A percentile compares a stretch with the other conserved stretches of the same genome.
These are phyloP conservation scores for Alternaria panax DNA, from an alignment of 2,329 filamentous ascomycete genomes.

Conservation along the genomic window DNA sequence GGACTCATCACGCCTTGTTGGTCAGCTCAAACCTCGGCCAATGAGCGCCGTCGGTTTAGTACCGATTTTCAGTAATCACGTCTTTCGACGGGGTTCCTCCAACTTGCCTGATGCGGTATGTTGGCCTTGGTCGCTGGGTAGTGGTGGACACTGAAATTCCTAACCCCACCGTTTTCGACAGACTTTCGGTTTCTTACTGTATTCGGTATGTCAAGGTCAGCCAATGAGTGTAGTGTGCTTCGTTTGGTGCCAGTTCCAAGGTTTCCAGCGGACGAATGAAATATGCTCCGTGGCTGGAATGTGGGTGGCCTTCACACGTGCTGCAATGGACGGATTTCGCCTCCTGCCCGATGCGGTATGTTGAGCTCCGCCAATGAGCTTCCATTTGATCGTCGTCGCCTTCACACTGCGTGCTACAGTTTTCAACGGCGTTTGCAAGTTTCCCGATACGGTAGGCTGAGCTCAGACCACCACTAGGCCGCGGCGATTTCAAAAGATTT, in stretches of 20 bases:
- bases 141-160: neutral
- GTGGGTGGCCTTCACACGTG: neutral
- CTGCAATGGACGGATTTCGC: neutral
- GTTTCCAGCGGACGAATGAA: slow-evolving; percentile 2
- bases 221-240: neutral
- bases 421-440: neutral
- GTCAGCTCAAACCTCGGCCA: neutral
- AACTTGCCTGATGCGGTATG: neutral
- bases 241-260: neutral
- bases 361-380: neutral
- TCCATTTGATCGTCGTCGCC: neutral
- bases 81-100: neutral
- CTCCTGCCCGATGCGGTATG: neutral
- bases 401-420: neutral
- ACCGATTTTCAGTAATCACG: neutral
- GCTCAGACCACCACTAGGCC: slow-evolving; percentile 9
- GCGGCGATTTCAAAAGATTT: slow-evolving; percentile 12
- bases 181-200: neutral
- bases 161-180: neutral
- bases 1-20: neutral
- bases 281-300: neutral
- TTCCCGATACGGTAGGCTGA: slow-evolving; percentile 6
- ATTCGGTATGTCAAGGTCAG: neutral
- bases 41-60: neutral
- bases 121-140: neutral